Base-by-base conservation (phyloP, 2,329 filamentous ascomycete genomes). In the Leptographium radiaticola region DNA sequence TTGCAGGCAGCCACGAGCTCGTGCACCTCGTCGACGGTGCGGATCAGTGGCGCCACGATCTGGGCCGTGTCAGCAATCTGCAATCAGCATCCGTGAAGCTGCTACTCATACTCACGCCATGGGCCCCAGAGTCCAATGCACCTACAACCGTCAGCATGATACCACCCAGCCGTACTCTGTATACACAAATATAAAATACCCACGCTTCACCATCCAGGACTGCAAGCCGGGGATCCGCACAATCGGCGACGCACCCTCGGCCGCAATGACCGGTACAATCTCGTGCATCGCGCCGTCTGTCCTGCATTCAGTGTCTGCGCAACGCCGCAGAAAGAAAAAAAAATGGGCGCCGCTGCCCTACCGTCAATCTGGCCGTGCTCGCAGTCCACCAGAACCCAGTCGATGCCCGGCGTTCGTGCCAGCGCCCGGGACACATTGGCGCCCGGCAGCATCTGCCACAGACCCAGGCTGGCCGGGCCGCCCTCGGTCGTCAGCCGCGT, bases 371-470 rank as follows among this genome's bases (percentile, higher is more conserved):
- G 77, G 8, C 77, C 77, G 62, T 80, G 77, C 56, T 77, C 75
- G 60, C 75, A 77, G 62, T 79, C 77, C 31, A 79, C 77, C 64
- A 84, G 70, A 11, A 87, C 77, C 74, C 83, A 86, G 62, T 86
- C 83, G 1, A 83, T 73, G 1, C 81, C 83, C 1, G 75, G 67
- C 3, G 75, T 75, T 53, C 79, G 70, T 2, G 84, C 81, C 49
- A 87, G 68, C 18, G 74, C 66, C 52, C 80, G 72, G 6, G 80
- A 79, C 13, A 83, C 67, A 57, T 83, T 82, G 46, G 74, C 70
- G 0, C 79, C 77, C 0, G 80, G 80, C 53, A 83, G 66, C 71
- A 81, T 81, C 67, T 84, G 80, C 80, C 79, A 84, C 52, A 76
- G 70, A 4, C 80, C 80, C 59, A 81, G 70, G 49, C 76, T 73